phyloP scores from a whole-genome alignment of 2,329 filamentous ascomycete species.

The Macrophomina tecta region DNA sequence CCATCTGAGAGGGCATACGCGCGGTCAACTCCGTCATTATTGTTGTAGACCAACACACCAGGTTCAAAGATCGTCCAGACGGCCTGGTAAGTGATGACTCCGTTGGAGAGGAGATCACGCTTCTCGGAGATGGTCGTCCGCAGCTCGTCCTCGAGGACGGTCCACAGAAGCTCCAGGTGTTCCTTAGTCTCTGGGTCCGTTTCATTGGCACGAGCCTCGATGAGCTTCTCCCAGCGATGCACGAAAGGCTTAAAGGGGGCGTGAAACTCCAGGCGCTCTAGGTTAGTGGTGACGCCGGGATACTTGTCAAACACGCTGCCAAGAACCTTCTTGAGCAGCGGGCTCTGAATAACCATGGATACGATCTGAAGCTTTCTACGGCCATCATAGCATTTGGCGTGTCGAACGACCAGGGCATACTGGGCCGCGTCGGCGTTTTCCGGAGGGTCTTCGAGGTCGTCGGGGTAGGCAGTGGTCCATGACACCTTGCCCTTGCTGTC shows the following conservation, averaged over 20 bases:
- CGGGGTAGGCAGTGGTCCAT: constrained; percentile 27
- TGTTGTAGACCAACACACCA: constrained; percentile 30
- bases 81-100: constrained; percentile 31
- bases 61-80: constrained; percentile 35
- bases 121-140: constrained; percentile 29
- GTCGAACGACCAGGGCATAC: constrained; percentile 33
- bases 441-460: constrained; percentile 24
- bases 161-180: constrained; percentile 41
- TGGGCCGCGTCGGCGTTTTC: constrained; percentile 32
- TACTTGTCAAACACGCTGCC: constrained; percentile 42
- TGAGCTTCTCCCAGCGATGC: constrained; percentile 42
- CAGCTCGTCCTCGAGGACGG: constrained; percentile 30
- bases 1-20: constrained; percentile 29
- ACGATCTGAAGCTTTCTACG: constrained; percentile 31
- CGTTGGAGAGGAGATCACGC: constrained; percentile 32
- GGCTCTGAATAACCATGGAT: constrained; percentile 45
- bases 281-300: constrained; percentile 39
- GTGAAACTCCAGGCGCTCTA: constrained; percentile 41
- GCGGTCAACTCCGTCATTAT: constrained; percentile 31
- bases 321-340: constrained; percentile 41
- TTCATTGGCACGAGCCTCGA: constrained; percentile 34
- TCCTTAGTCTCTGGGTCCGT: constrained; percentile 37
- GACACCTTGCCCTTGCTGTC: constrained; percentile 22
- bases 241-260: constrained; percentile 46
- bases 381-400: constrained; percentile 33